Conservation (phyloP, 495 filamentous ascomycete genomes). For the Penicillium tannophilum region DNA sequence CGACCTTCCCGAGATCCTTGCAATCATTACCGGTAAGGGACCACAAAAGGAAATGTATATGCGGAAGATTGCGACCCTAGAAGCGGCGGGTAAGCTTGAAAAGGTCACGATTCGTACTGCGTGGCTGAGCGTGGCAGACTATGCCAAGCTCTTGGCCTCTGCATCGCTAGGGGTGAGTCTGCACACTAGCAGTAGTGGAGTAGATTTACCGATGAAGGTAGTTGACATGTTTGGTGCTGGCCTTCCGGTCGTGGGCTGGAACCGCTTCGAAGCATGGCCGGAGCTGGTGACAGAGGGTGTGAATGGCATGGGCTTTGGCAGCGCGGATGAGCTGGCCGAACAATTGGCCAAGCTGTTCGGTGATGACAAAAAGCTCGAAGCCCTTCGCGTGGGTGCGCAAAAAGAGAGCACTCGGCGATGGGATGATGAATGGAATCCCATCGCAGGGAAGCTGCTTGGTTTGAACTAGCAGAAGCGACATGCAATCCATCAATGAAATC, state of each 20-base stretch:
- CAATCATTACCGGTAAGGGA: constrained; percentile 91
- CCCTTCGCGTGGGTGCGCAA: constrained; percentile 69
- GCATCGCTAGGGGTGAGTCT: constrained; percentile 90
- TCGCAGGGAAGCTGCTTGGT: constrained; percentile 71
- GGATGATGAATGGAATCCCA: constrained; percentile 92
- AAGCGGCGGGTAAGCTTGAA: constrained; percentile 57
- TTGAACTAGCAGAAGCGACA: constrained; percentile 30
- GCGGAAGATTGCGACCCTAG: constrained; percentile 58
- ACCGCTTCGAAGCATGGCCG: constrained; percentile 77
- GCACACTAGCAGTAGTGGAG: constrained; percentile 89
- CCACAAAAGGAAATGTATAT: constrained; percentile 80
- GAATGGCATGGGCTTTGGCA: constrained; percentile 82
- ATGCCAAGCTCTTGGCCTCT: constrained; percentile 81
- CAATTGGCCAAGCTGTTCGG: constrained; percentile 65
- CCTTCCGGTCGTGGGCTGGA: constrained; percentile 86
- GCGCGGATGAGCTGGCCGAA: constrained; percentile 57
- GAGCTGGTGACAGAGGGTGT: constrained; percentile 84
- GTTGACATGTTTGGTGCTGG: constrained; percentile 98
- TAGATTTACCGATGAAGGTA: constrained; percentile 98
- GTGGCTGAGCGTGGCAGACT: constrained; percentile 81
- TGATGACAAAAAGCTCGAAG: constrained; percentile 54
- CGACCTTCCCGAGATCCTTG: constrained; percentile 66
- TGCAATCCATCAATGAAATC: neutral
- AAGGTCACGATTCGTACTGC: constrained; percentile 75
- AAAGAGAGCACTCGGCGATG: constrained; percentile 78